Conservation (phyloP, 1,284 basidiomycete species). For the Cryptococcus deneoformans region DNA sequence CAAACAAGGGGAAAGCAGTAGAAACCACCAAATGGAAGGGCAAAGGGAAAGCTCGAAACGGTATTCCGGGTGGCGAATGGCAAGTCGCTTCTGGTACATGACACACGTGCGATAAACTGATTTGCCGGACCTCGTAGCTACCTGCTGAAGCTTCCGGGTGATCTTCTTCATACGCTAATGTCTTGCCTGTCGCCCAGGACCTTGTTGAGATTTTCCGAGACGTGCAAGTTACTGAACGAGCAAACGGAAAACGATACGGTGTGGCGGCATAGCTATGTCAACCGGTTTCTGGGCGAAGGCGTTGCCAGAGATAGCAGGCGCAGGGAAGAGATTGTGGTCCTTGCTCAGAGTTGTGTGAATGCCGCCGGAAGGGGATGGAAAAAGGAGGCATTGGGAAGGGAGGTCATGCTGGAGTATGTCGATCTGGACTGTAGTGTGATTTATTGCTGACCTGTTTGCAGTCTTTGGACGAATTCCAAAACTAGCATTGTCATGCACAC, state of each 20-base stretch:
- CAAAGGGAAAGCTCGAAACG: constrained; percentile 13
- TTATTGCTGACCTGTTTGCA: constrained; percentile 3
- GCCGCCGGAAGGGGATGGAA: constrained; percentile 17
- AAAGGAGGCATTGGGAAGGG: constrained; percentile 31
- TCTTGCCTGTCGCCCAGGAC: constrained; percentile 36
- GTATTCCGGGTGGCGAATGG: constrained; percentile 17
- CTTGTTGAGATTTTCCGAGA: constrained; percentile 28
- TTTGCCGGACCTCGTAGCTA: constrained; percentile 20
- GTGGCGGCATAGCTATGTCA: constrained; percentile 44
- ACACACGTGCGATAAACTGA: not conserved
- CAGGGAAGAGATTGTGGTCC: constrained; percentile 26
- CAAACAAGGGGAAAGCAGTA: constrained; percentile 12
- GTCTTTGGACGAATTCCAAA: constrained; percentile 41
- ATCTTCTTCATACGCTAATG: constrained; percentile 38
- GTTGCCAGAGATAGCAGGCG: constrained; percentile 14
- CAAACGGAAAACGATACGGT: constrained; percentile 35
- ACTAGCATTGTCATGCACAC: constrained; percentile 31
- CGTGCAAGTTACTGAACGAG: constrained; percentile 29
- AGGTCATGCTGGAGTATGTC: constrained; percentile 44
- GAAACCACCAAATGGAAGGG: constrained; percentile 15
- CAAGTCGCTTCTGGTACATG: constrained; percentile 10
- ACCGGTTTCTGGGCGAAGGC: constrained; percentile 36
- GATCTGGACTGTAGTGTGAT: no score
- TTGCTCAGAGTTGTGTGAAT: constrained; percentile 24
- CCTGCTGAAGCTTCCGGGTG: constrained; percentile 38